Conservation (phyloP, 2,329 filamentous ascomycete species). For the Didymella pomorum region DNA sequence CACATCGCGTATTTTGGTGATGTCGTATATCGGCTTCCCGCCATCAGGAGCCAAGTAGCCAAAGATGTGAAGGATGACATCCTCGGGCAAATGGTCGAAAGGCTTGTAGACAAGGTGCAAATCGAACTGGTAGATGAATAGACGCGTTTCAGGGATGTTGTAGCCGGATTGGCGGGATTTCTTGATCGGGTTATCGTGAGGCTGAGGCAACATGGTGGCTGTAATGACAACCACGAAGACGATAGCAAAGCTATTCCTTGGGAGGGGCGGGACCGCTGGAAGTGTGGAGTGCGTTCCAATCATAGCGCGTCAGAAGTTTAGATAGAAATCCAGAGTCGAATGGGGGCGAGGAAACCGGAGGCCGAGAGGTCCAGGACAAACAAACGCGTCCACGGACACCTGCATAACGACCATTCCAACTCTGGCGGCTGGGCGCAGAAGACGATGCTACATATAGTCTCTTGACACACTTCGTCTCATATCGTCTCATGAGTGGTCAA, state of each 20-base stretch:
- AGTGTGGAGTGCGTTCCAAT: too few relatives aligned
- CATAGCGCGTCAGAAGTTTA: too few relatives aligned
- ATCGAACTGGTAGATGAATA: neutral
- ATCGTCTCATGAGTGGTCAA: neutral
- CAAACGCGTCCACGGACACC: neutral
- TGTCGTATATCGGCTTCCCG: neutral
- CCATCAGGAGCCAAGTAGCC: neutral
- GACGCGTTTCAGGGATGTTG: neutral
- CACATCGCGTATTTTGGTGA: neutral
- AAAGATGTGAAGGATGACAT: neutral
- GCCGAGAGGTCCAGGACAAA: neutral
- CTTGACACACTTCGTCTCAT: neutral
- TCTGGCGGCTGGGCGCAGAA: neutral
- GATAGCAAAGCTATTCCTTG: too few relatives aligned
- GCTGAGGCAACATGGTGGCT: neutral
- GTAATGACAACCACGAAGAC: too few relatives aligned
- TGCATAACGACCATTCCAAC: neutral
- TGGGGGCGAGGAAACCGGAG: too few relatives aligned
- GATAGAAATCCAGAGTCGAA: too few relatives aligned
- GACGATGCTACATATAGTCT: neutral
- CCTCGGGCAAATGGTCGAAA: neutral
- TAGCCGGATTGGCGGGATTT: neutral
- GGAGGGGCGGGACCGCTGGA: too few relatives aligned
- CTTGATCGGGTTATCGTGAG: neutral
- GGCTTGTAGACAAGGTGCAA: neutral